Base-by-base conservation (phyloP, 2,329 filamentous ascomycete genomes). In the Apiospora marii region DNA sequence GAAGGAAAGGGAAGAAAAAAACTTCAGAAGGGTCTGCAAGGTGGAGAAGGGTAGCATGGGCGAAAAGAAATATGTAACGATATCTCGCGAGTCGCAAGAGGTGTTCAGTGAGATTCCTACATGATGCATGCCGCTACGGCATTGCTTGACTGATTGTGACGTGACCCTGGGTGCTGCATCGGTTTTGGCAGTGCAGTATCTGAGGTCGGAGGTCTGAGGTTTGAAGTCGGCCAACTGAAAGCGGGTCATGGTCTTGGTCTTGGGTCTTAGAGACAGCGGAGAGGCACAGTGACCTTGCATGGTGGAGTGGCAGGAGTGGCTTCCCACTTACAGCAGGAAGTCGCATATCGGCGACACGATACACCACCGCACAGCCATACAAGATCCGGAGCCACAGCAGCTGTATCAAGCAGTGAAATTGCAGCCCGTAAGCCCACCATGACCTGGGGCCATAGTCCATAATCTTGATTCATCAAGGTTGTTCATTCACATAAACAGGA, bases 131-230 rank as follows among this genome's bases (percentile, higher is more conserved):
- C 53, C 19, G 34, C 51, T 30, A 58, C 53, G 30, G 16, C 53
- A 34, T 30, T 30, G 34, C 30, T 22, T 22, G 53, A 34, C 27
- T 61, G 30, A 30, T 34, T 37, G 53, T 61, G 53, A 61, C 53
- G 27, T 61, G 53, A 61, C 27, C 53, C 53, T 3, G 6, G 53
- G 14, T 37, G 53, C 53, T 30, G 53, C 53, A 61, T 61, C 53
- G 19, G 27, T 61, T 61, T 61, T 61, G 53, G 53, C 53, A 61
- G 30, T 61, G 53, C 53, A 61, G 53, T 61, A 61, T 61, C 53
- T n/a, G 53, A 61, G 53, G 53, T 37, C 27, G 30, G 7, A 58
- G 51, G 51, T 30, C 24, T 30, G 4, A 58, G 27, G 53, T 58
- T 27, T 19, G 27, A 58, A 27, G 30, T 61, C 53, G 30, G 53